A percentile compares a stretch with the other conserved stretches of the same genome.
These are phyloP conservation scores for Stereocaulon alpinum DNA, from an alignment of 495 filamentous ascomycete species.

Conservation along the genomic window DNA sequence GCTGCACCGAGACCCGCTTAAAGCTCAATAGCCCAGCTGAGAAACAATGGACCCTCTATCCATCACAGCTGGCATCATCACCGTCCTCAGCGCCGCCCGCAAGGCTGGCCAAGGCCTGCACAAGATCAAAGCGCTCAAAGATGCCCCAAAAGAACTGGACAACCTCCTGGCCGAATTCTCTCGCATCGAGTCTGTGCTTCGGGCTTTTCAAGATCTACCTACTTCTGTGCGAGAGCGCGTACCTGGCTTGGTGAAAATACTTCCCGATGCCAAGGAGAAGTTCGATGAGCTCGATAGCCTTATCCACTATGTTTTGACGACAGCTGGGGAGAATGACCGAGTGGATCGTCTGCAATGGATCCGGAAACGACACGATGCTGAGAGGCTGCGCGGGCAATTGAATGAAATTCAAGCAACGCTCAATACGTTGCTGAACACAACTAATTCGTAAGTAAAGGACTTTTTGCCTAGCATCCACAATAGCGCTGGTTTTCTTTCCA, in stretches of 20 bases:
- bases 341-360: constrained; percentile 8
- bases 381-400: constrained; percentile 1
- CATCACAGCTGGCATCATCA: not conserved
- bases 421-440: not conserved
- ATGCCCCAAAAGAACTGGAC: constrained; percentile 1
- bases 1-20: too few relatives aligned
- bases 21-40: too few relatives aligned
- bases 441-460: not conserved
- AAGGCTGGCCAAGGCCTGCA: not conserved
- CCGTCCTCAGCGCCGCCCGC: constrained; percentile 1
- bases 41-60: constrained; percentile 6
- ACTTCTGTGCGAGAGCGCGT: not conserved
- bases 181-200: not conserved
- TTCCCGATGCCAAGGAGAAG: not conserved
- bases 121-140: not conserved
- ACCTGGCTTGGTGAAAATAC: not conserved
- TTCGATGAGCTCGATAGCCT: not conserved
- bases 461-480: not conserved
- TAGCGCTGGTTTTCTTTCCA: too few relatives aligned
- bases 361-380: not conserved
- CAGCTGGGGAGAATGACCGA: not conserved
- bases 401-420: not conserved
- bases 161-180: constrained; percentile 5
- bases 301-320: constrained; percentile 2
- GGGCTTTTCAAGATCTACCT: not conserved